These are phyloP conservation scores for Xylaria arbuscula DNA, from an alignment of 2,329 filamentous ascomycete genomes.

Conservation along the genomic window DNA sequence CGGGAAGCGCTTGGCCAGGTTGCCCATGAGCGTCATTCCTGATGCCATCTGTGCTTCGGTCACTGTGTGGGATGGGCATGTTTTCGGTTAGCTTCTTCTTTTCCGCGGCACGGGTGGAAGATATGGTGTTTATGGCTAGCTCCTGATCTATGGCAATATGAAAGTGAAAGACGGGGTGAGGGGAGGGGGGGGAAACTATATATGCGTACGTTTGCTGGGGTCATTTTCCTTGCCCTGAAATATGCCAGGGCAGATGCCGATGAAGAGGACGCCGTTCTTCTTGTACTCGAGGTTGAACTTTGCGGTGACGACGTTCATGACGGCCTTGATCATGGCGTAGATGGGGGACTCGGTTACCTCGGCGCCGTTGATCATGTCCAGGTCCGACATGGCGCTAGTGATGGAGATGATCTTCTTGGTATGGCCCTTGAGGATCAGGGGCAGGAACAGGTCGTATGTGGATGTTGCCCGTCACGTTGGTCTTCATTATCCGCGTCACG, in stretches of 20 bases:
- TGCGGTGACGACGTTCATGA: constrained; percentile 33
- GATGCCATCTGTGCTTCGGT: too few relatives aligned
- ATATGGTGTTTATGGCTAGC: too few relatives aligned
- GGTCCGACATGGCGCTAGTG: constrained; percentile 61
- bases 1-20: too few relatives aligned
- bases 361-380: constrained; percentile 58
- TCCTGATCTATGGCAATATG: too few relatives aligned
- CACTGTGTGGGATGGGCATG: too few relatives aligned
- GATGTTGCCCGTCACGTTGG: constrained; percentile 64
- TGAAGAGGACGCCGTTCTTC: constrained; percentile 7
- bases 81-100: too few relatives aligned
- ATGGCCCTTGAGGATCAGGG: constrained; percentile 61
- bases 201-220: too few relatives aligned
- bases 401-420: constrained; percentile 51
- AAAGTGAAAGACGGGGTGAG: too few relatives aligned
- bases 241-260: constrained; percentile 21
- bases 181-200: too few relatives aligned
- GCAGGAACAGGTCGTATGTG: constrained; percentile 64
- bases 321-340: constrained; percentile 57
- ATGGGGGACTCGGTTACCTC: constrained; percentile 39
- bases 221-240: too few relatives aligned
- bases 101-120: too few relatives aligned
- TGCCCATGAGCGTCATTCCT: too few relatives aligned
- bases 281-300: constrained; percentile 19
- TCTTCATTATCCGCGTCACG: neutral